A percentile compares a stretch with the other conserved stretches of the same genome.
phyloP scores from a whole-genome alignment of 2,329 filamentous ascomycete genomes.

The Nigrospora sphaerica region DNA sequence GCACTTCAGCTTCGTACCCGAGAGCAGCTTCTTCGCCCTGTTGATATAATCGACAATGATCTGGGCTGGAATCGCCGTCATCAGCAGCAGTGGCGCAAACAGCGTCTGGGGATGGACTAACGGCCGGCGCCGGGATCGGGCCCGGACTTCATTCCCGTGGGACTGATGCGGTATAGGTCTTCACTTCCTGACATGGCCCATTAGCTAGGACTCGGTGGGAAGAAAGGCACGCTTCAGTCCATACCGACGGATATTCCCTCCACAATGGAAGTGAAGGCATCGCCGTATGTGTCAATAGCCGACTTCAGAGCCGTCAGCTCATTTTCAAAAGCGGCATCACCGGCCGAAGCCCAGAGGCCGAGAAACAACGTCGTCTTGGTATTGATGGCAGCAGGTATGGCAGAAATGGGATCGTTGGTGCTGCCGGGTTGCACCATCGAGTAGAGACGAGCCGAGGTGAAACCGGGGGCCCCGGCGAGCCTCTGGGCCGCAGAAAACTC shows the following conservation, averaged over 20 bases:
- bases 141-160: slow-evolving; percentile 57
- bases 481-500: slow-evolving; percentile 61
- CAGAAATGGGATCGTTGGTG: slow-evolving; percentile 37
- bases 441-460: slow-evolving; percentile 67
- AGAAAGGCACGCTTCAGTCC: too few species aligned
- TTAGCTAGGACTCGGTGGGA: too few species aligned
- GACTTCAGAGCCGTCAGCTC: slow-evolving; percentile 66
- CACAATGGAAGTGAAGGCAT: slow-evolving; percentile 56
- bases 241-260: slow-evolving; percentile 78
- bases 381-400: slow-evolving; percentile 70
- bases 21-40: slow-evolving; percentile 56
- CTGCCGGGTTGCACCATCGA: slow-evolving; percentile 67
- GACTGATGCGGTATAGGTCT: slow-evolving; percentile 74
- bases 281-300: slow-evolving; percentile 64
- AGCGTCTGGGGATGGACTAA: slow-evolving; percentile 14
- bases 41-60: slow-evolving; percentile 63
- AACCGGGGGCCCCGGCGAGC: slow-evolving; percentile 57
- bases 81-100: slow-evolving; percentile 8
- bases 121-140: slow-evolving; percentile 55
- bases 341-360: slow-evolving; percentile 75
- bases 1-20: slow-evolving; percentile 50
- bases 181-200: slow-evolving; percentile 36
- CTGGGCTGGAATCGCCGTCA: slow-evolving; percentile 24
- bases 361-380: slow-evolving; percentile 74
- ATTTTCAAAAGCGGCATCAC: slow-evolving; percentile 55